phyloP scores from a whole-genome alignment of 2,329 filamentous ascomycete genomes.

The Drechslerella coelobrocha region DNA sequence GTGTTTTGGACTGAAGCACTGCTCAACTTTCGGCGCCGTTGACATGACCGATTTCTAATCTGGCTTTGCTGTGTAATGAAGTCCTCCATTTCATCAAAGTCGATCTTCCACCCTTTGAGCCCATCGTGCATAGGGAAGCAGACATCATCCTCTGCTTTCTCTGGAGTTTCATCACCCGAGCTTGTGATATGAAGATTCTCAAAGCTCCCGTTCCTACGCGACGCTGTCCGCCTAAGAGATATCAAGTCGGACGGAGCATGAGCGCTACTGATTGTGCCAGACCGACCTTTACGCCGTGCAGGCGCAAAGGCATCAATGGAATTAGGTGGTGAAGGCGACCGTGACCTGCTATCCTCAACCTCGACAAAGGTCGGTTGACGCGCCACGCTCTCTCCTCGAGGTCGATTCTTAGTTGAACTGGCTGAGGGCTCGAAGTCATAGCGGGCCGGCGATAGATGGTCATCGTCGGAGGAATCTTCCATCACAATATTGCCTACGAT shows the following conservation, averaged over 20 bases:
- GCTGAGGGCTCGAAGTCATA: constrained; percentile 74
- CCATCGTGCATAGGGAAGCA: constrained; percentile 83
- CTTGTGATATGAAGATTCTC: constrained; percentile 64
- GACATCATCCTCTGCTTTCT: constrained; percentile 82
- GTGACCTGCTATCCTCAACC: constrained; percentile 58
- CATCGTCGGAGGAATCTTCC: constrained; percentile 50
- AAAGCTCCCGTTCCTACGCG: constrained; percentile 53
- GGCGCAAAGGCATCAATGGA: constrained; percentile 93
- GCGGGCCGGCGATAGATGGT: constrained; percentile 59
- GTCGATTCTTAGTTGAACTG: constrained; percentile 85
- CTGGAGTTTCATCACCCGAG: constrained; percentile 67
- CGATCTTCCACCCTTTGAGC: constrained; percentile 77
- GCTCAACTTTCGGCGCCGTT: constrained; percentile 54
- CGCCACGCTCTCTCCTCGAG: constrained; percentile 71
- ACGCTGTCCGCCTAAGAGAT: constrained; percentile 52
- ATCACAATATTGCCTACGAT: constrained; percentile 49
- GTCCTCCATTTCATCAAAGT: constrained; percentile 92
- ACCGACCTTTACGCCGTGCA: constrained; percentile 75
- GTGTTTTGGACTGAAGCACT: constrained; percentile 46
- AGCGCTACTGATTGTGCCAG: constrained; percentile 67
- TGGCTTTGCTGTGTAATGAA: constrained; percentile 71
- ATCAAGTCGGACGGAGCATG: constrained; percentile 63
- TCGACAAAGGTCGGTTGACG: constrained; percentile 59
- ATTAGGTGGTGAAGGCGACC: constrained; percentile 87
- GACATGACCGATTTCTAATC: constrained; percentile 43